Conservation (phyloP, 768 basidiomycete genomes). For the Amyloporia xantha region DNA sequence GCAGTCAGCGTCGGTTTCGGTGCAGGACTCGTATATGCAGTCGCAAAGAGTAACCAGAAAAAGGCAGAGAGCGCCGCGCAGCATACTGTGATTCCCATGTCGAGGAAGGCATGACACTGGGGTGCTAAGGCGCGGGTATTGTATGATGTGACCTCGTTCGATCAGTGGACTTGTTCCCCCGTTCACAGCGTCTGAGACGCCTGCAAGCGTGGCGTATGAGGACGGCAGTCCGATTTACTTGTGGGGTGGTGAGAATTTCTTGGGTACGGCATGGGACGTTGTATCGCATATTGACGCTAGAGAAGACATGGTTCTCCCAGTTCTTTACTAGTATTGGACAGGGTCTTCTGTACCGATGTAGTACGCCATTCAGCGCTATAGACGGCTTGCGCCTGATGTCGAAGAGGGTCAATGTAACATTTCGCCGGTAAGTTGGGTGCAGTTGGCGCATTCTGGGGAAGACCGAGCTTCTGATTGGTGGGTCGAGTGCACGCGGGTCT, state of each 20-base stretch:
- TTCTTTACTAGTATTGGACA: background rate
- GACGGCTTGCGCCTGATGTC: too few species aligned
- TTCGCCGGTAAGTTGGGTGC: background rate
- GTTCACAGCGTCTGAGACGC: too few species aligned
- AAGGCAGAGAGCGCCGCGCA: slow-evolving; percentile 56
- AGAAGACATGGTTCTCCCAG: background rate
- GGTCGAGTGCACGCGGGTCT: too few species aligned
- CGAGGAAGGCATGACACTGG: slow-evolving; percentile 37
- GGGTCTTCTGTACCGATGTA: background rate
- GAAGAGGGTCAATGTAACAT: too few species aligned
- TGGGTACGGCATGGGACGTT: background rate
- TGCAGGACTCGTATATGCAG: slow-evolving; percentile 85
- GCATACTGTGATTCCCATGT: slow-evolving; percentile 52
- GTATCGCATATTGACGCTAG: background rate
- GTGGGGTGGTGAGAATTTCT: background rate
- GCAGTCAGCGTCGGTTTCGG: slow-evolving; percentile 87
- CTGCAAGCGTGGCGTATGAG: too few species aligned
- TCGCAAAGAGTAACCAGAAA: slow-evolving; percentile 92
- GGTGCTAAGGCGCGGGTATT: too few species aligned
- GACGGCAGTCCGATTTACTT: background rate
- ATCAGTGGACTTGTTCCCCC: too few species aligned
- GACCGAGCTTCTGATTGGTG: too few species aligned
- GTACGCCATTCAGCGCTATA: background rate
- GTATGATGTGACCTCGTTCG: slow-evolving; percentile 2
- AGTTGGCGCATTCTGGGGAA: background rate